These are phyloP conservation scores for Daldinia sp. DNA, from an alignment of 2,329 filamentous ascomycete genomes.

Conservation along the genomic window DNA sequence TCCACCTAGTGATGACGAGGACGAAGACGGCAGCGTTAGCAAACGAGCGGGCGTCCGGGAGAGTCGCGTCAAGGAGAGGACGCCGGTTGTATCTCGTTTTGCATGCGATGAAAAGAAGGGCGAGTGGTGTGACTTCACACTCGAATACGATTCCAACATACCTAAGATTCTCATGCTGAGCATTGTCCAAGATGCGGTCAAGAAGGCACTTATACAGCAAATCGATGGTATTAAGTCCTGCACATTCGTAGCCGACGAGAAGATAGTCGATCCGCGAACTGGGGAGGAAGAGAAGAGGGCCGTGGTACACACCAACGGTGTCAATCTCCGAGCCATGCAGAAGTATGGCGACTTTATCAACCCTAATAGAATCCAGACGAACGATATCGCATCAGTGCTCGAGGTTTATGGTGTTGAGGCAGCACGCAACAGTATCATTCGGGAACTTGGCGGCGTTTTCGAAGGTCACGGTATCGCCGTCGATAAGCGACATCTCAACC, in stretches of 20 bases:
- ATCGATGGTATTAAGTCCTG: slow-evolving; percentile 82
- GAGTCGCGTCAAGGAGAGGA: slow-evolving; percentile 72
- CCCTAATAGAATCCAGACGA: slow-evolving; percentile 87
- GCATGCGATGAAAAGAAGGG: slow-evolving; percentile 81
- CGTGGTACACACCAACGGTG: slow-evolving; percentile 82
- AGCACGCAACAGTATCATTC: slow-evolving; percentile 85
- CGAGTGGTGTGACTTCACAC: slow-evolving; percentile 81
- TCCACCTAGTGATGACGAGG: slow-evolving; percentile 56
- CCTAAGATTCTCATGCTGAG: slow-evolving; percentile 95
- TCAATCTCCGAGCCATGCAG: slow-evolving; percentile 92
- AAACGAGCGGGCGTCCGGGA: slow-evolving; percentile 62
- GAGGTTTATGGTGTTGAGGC: slow-evolving; percentile 93
- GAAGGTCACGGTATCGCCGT: slow-evolving; percentile 90
- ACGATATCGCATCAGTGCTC: slow-evolving; percentile 90
- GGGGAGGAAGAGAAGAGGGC: slow-evolving; percentile 63
- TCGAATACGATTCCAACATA: slow-evolving; percentile 82
- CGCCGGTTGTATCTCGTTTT: slow-evolving; percentile 79
- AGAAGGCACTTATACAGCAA: slow-evolving; percentile 85
- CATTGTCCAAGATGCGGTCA: slow-evolving; percentile 84
- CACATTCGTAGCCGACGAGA: slow-evolving; percentile 72
- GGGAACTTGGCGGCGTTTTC: slow-evolving; percentile 89
- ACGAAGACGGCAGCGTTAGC: slow-evolving; percentile 54
- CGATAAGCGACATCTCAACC: slow-evolving; percentile 89
- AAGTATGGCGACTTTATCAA: slow-evolving; percentile 87
- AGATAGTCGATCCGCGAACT: slow-evolving; percentile 60